Conservation (phyloP, 2,329 filamentous ascomycete species). For the Orbilia blumenaviensis region DNA sequence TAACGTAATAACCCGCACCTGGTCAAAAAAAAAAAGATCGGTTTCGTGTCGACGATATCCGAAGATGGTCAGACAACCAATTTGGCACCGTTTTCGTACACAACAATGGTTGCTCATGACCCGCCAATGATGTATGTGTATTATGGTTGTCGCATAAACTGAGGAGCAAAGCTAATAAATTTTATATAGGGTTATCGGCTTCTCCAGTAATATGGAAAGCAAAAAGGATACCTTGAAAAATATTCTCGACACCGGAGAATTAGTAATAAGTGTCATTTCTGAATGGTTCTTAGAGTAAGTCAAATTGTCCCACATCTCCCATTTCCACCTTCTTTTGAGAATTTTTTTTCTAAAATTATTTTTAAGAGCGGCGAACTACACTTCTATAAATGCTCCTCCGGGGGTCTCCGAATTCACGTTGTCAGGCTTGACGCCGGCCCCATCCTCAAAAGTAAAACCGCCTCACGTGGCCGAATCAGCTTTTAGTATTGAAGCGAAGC, state of each 20-base stretch:
- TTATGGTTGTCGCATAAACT: no score
- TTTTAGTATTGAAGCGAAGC: conserved; percentile 81
- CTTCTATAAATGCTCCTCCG: conserved; percentile 78
- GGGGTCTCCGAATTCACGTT: conserved; percentile 82
- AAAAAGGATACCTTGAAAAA: conserved; percentile 85
- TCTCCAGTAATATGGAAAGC: conserved; percentile 67
- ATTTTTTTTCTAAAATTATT: background rate
- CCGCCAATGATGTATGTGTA: conserved; percentile 75
- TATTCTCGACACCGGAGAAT: conserved; percentile 75
- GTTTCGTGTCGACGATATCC: conserved; percentile 69
- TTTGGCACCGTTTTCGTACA: conserved; percentile 87
- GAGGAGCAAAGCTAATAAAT: no score
- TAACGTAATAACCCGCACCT: background rate
- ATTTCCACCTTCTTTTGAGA: background rate
- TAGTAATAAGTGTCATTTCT: conserved; percentile 85
- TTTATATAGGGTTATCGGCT: conserved; percentile 63
- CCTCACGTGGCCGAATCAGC: conserved; percentile 83
- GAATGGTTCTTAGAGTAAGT: conserved; percentile 77
- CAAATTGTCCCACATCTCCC: background rate
- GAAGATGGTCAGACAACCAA: conserved; percentile 75
- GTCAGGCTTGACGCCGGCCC: conserved; percentile 76
- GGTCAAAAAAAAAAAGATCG: conserved; percentile 58
- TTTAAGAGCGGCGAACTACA: conserved; percentile 76
- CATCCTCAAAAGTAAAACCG: conserved; percentile 72
- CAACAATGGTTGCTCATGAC: conserved; percentile 83